These are phyloP conservation scores for Omphalea diandra DNA, from an alignment of 441 rosid genomes.

Conservation along the genomic window DNA sequence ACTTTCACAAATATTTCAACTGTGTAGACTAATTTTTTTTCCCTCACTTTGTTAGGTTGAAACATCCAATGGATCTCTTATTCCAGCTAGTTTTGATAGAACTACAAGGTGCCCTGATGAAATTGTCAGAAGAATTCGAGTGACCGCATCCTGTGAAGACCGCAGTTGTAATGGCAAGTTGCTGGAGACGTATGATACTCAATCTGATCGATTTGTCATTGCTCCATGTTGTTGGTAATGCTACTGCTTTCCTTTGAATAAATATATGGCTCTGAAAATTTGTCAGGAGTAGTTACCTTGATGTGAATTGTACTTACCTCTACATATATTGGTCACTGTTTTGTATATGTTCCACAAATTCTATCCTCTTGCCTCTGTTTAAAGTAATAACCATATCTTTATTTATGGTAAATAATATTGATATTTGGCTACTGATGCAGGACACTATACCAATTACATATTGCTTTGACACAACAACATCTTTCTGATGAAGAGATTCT, in stretches of 20 bases:
- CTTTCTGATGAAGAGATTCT: constrained; percentile 66
- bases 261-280: not conserved
- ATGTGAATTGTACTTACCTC: not conserved
- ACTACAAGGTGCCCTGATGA: constrained; percentile 83
- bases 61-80: constrained; percentile 53
- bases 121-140: constrained; percentile 67
- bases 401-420: not conserved
- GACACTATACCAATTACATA: constrained; percentile 31
- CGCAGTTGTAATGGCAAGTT: constrained; percentile 60
- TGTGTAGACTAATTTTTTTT: constrained; percentile 13
- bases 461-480: constrained; percentile 35
- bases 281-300: not conserved
- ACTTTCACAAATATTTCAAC: not conserved
- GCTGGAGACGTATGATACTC: constrained; percentile 76
- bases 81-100: constrained; percentile 67
- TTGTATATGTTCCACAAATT: not conserved
- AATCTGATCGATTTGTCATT: constrained; percentile 58
- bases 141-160: constrained; percentile 56
- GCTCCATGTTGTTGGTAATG: constrained; percentile 76
- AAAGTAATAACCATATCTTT: not conserved
- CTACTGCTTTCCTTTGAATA: constrained; percentile 2
- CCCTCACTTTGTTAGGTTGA: constrained; percentile 51
- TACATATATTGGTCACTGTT: not conserved
- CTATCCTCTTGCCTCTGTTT: no score
- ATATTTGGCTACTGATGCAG: constrained; percentile 35